A percentile compares a stretch with the other conserved stretches of the same genome.
Conservation (phyloP, 495 filamentous ascomycete species). For the Oidiodendron maius region DNA sequence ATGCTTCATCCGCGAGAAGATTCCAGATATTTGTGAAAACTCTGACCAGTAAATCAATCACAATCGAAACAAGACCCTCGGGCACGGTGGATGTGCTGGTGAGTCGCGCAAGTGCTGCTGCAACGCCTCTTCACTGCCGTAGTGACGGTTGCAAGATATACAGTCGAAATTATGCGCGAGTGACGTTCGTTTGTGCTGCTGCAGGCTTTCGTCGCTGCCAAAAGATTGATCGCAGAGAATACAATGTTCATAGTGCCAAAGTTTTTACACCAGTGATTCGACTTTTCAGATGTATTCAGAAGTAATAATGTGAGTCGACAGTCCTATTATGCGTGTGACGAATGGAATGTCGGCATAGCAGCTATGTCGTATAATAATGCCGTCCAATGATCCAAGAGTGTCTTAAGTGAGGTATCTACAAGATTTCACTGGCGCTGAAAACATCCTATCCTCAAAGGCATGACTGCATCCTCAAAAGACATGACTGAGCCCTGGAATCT, state of each 20-base stretch:
- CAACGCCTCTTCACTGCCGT: slow-evolving; percentile 3
- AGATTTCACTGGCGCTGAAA: slow-evolving; percentile 2
- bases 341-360: not conserved
- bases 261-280: not conserved
- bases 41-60: too few relatives aligned
- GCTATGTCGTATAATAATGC: slow-evolving; percentile 4
- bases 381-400: slow-evolving; percentile 1
- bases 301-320: not conserved
- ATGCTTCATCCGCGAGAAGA: too few relatives aligned
- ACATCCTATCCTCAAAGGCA: slow-evolving; percentile 3
- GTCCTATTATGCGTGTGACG: not conserved
- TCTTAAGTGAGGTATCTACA: slow-evolving; percentile 1
- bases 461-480: slow-evolving; percentile 8
- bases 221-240: too few relatives aligned
- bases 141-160: slow-evolving; percentile 6
- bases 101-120: not conserved
- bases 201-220: too few relatives aligned
- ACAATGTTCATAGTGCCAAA: not conserved
- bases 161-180: too few relatives aligned
- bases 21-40: too few relatives aligned
- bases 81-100: slow-evolving; percentile 4
- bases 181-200: too few relatives aligned
- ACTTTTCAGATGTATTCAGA: not conserved
- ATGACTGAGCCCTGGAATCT: slow-evolving; percentile 13
- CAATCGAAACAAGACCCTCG: too few relatives aligned